Percentiles rank a stretch among this genome's conserved stretches.
These are phyloP conservation scores for Aspergillus oerlinghausenensis DNA, from an alignment of 2,329 filamentous ascomycete species.

Conservation along the genomic window DNA sequence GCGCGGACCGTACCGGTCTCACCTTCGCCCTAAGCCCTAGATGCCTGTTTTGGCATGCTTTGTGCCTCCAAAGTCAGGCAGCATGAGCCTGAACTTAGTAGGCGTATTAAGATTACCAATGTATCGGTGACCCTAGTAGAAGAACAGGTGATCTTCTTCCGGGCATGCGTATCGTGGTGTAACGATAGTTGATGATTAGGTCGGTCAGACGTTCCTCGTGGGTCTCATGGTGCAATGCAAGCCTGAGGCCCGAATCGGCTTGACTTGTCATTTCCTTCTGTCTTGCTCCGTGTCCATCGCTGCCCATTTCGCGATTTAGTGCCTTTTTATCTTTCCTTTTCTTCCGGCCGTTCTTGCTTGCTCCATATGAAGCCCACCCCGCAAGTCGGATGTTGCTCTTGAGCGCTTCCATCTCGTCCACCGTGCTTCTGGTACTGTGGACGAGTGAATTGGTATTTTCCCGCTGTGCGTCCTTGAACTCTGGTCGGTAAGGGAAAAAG, in stretches of 20 bases:
- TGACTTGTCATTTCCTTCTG: background rate
- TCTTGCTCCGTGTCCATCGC: background rate
- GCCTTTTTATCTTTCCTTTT: slow-evolving; percentile 9
- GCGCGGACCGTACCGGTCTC: slow-evolving; percentile 3
- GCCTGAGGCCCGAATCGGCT: background rate
- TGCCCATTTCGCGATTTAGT: background rate
- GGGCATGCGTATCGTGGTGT: background rate
- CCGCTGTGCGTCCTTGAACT: slow-evolving; percentile 7
- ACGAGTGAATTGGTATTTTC: slow-evolving; percentile 23
- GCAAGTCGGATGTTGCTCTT: slow-evolving; percentile 29
- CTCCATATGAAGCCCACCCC: slow-evolving; percentile 5
- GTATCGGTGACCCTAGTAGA: background rate
- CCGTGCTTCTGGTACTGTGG: slow-evolving; percentile 27
- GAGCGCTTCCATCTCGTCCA: slow-evolving; percentile 27
- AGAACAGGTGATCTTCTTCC: background rate
- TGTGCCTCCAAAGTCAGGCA: background rate
- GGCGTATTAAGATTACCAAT: background rate
- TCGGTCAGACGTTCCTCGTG: background rate
- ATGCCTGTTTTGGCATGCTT: background rate
- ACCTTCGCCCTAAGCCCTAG: slow-evolving; percentile 25
- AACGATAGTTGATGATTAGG: background rate
- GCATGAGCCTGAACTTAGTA: background rate
- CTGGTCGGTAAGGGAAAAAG: background rate
- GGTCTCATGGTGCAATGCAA: background rate
- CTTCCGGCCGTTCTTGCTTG: background rate